Evolutionary conservation across 805 yeast species (phyloP).

Genomic region (Myxozyma neotropica): DNA sequence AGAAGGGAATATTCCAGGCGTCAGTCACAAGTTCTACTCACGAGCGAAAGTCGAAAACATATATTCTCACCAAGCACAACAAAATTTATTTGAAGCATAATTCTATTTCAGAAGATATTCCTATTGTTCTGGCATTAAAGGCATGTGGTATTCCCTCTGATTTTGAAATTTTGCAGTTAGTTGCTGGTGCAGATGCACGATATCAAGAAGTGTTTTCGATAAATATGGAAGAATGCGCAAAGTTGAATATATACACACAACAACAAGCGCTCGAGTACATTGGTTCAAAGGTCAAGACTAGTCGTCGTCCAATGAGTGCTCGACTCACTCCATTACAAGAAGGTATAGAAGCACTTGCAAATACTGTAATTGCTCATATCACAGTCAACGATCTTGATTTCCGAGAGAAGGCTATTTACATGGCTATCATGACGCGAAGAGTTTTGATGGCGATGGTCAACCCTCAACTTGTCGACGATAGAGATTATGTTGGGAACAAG

Average conservation of each 20-base stretch:
- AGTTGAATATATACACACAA: conserved; percentile 82
- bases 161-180: conserved; percentile 88
- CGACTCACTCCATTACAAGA: conserved; percentile 82
- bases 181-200: conserved; percentile 84
- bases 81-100: conserved; percentile 91
- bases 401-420: conserved; percentile 89
- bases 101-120: conserved; percentile 92
- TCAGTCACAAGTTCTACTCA: conserved; percentile 98
- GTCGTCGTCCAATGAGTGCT: conserved; percentile 82
- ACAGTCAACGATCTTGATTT: conserved; percentile 83
- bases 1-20: conserved; percentile 92
- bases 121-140: conserved; percentile 87
- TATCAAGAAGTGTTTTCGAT: conserved; percentile 92
- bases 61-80: conserved; percentile 88
- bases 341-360: conserved; percentile 88
- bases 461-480: conserved; percentile 94
- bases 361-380: conserved; percentile 93
- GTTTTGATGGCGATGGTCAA: conserved; percentile 94
- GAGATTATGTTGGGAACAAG: conserved; percentile 98
- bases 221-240: conserved; percentile 91
- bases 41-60: conserved; percentile 96
- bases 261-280: conserved; percentile 90
- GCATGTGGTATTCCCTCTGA: conserved; percentile 95
- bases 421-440: conserved; percentile 95
- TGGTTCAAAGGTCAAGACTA: conserved; percentile 89